Evolutionary conservation across 164 flowering plant genomes (phyloP).

Genomic region (Aristolochia californica): DNA sequence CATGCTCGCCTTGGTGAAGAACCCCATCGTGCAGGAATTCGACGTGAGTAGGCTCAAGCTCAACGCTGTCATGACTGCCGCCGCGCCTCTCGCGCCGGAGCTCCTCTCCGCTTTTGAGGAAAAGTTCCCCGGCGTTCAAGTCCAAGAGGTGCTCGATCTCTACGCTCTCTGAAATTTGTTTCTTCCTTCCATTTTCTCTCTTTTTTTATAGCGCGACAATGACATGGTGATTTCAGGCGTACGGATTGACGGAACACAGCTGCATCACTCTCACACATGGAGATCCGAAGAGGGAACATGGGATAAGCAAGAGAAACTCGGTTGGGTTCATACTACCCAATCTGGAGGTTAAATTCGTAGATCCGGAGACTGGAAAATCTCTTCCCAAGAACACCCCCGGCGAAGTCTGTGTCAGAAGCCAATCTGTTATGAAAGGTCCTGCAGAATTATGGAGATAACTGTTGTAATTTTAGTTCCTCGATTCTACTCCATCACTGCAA

Average conservation of each 20-base stretch:
- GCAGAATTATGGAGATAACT: neutral
- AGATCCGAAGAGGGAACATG: constrained; percentile 28
- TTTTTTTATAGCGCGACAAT: too few relatives aligned
- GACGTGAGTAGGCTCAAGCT: constrained; percentile 70
- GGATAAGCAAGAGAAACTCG: constrained; percentile 61
- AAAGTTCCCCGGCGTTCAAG: constrained; percentile 82
- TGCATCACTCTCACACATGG: constrained; percentile 89
- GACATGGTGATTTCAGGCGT: too few relatives aligned
- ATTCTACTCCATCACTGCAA: neutral
- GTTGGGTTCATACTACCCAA: constrained; percentile 93
- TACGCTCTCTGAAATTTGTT: too few relatives aligned
- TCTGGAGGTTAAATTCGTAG: constrained; percentile 77
- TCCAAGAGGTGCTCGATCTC: constrained; percentile 61
- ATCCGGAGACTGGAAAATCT: constrained; percentile 68
- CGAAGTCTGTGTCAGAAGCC: constrained; percentile 88
- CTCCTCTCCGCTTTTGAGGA: constrained; percentile 53
- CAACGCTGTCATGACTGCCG: constrained; percentile 80
- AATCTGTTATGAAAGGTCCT: constrained; percentile 94
- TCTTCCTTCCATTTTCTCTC: too few relatives aligned
- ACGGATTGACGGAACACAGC: constrained; percentile 96
- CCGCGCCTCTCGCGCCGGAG: constrained; percentile 90
- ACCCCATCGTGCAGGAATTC: constrained; percentile 73
- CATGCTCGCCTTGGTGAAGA: constrained; percentile 64
- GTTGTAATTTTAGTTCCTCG: too few relatives aligned
- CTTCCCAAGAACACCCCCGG: constrained; percentile 74